Percentiles rank a stretch among this genome's conserved stretches.
Evolutionary conservation across 495 filamentous ascomycete species (phyloP).

Genomic region (Aspergillus leporis): DNA sequence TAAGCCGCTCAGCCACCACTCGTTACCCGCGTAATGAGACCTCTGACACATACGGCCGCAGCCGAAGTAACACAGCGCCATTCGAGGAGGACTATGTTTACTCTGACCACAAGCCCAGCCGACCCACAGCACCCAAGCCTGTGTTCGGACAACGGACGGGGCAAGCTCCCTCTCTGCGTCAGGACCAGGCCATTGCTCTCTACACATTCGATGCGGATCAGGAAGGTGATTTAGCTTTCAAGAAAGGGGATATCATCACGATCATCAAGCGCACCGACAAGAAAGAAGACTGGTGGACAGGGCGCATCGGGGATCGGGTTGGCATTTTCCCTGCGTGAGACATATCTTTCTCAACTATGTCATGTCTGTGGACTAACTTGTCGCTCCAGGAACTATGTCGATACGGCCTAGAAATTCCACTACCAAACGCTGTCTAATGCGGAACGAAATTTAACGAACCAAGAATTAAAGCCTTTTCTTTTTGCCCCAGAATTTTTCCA

Average conservation of each 20-base stretch:
- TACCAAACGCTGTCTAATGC: constrained; percentile 21
- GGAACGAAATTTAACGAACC: constrained; percentile 26
- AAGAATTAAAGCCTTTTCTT: not conserved
- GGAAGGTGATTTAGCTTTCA: constrained; percentile 88
- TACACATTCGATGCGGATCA: constrained; percentile 95
- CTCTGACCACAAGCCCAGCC: constrained; percentile 54
- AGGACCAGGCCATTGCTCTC: constrained; percentile 84
- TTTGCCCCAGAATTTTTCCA: not conserved
- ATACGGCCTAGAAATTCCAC: constrained; percentile 30
- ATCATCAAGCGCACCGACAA: constrained; percentile 95
- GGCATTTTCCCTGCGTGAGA: constrained; percentile 61
- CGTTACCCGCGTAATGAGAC: constrained; percentile 37
- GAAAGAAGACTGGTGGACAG: constrained; percentile 87
- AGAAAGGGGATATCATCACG: constrained; percentile 97
- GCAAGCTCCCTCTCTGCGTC: constrained; percentile 55
- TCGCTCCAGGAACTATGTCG: constrained; percentile 45
- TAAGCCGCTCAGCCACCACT: constrained; percentile 52
- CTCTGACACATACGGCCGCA: constrained; percentile 51
- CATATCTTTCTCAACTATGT: not conserved
- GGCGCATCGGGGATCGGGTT: constrained; percentile 61
- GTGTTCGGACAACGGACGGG: constrained; percentile 68
- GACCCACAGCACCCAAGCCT: constrained; percentile 87
- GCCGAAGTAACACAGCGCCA: constrained; percentile 45
- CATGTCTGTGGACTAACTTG: constrained; percentile 13
- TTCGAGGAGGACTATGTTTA: constrained; percentile 60